Conservation (phyloP, 257 asterid species). For the Voacanga thouarsii region DNA sequence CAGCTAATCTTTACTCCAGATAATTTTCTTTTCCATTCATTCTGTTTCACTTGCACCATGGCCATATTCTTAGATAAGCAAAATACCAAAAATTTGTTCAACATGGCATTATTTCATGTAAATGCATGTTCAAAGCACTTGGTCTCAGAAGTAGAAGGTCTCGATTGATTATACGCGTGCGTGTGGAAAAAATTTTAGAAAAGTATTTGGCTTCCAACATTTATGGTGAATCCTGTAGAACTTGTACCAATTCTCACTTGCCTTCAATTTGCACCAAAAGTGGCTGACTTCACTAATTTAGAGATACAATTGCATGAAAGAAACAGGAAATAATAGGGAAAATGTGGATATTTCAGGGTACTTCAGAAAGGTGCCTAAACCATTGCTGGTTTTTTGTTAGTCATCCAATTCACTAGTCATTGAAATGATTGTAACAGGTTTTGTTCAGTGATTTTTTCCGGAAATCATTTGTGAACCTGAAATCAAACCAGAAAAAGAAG, state of each 20-base stretch:
- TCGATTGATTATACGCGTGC: too few species aligned
- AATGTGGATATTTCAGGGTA: not conserved
- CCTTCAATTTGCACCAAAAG: too few species aligned
- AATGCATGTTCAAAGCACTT: too few species aligned
- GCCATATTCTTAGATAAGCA: not conserved
- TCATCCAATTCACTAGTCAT: not conserved
- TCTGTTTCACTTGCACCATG: not conserved
- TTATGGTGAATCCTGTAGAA: not conserved
- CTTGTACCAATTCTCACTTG: not conserved
- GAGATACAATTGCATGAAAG: not conserved
- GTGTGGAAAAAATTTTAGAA: too few species aligned
- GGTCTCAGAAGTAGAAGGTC: too few species aligned
- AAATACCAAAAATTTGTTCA: too few species aligned
- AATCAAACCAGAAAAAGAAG: not conserved
- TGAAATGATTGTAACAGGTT: not conserved
- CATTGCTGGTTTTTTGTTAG: not conserved
- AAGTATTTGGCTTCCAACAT: not conserved
- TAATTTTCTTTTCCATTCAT: too few species aligned
- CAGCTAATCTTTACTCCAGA: not conserved
- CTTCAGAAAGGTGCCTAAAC: not conserved
- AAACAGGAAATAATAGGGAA: not conserved
- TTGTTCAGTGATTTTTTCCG: conserved; percentile 8
- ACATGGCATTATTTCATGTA: too few species aligned
- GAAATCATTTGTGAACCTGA: conserved; percentile 2
- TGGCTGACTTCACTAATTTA: not conserved